phyloP scores from a whole-genome alignment of 2,329 filamentous ascomycete genomes.

The Fusarium anthophilum region DNA sequence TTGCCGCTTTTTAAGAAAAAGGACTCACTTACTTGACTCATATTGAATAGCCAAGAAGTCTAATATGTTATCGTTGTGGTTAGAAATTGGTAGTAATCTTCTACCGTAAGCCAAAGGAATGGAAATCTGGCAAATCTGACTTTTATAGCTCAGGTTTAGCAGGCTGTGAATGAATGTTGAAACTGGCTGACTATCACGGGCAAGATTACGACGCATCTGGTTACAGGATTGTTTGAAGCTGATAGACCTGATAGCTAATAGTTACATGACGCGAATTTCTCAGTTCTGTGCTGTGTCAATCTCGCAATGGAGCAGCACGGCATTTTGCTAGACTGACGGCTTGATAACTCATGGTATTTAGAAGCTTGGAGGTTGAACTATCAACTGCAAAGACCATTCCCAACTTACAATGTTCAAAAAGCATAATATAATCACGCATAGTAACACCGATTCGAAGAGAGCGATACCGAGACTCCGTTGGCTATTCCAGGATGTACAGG shows the following conservation, averaged over 20 bases:
- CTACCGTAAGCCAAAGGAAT: neutral
- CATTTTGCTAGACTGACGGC: neutral
- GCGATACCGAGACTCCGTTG: no score
- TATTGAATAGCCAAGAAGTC: neutral
- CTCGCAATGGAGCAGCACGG: neutral
- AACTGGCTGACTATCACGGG: accelerated
- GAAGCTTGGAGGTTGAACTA: neutral
- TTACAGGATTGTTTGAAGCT: neutral
- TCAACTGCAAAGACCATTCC: neutral
- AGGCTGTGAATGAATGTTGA: neutral
- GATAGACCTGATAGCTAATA: neutral
- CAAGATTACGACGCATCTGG: neutral
- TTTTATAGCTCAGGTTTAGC: neutral
- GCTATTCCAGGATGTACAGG: neutral
- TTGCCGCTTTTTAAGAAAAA: neutral
- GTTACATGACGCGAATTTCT: neutral
- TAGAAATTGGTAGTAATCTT: neutral
- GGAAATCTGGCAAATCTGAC: neutral
- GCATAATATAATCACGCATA: neutral
- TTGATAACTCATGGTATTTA: neutral
- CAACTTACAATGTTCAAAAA: neutral
- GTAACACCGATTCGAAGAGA: neutral
- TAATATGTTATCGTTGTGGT: no score
- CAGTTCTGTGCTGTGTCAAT: neutral
- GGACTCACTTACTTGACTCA: no score